Evolutionary conservation across 2,329 filamentous ascomycete genomes (phyloP), one percentile per base, ranked within the genome.

Genomic region (Cytospora piceae): DNA sequence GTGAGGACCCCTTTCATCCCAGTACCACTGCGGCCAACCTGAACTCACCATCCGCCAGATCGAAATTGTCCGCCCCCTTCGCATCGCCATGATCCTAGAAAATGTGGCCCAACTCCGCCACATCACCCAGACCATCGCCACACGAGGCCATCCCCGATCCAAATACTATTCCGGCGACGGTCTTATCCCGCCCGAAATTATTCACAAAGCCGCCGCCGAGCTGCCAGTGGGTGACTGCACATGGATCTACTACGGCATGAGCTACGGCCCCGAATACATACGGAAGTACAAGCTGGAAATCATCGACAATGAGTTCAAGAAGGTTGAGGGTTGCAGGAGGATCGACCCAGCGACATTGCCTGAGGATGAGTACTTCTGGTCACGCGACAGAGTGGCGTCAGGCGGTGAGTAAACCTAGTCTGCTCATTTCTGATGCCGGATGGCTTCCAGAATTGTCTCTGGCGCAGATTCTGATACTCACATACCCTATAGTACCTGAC

Each of bases 161-260:
- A 69, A 70, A 5, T 76, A 72, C 68, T 78, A 74, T 64, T 56
- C 69, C 7, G 74, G 73, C 51, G 65, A 46, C 68, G 79, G 7
- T 71, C 81, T 9, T 77, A 81, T 68, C 77, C 79, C 3, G 77
- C 76, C 74, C 14, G 73, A 73, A 12, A 69, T 73, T 2, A 74
- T 79, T 79, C 4, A 75, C 75, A 63, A 76, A 74, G 34, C 66
- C 72, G 15, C 74, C 71, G 27, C 74, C 49, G 32, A 61, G 34
- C 49, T 67, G 58, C 61, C 52, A 70, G 29, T 70, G 64, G 15
- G 68, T 67, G 17, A 71, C 72, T 51, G 72, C 17, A 73, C 78
- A 1, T 83, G 81, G 80, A 78, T 80, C 69, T 82, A 82, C 70
- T 82, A 82, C 67, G 80, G 80, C 22, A 78, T 78, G 11, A 72